These are phyloP conservation scores for Trypanosoma platydactyli DNA, from an alignment of 208 protist genomes.

Conservation along the genomic window DNA sequence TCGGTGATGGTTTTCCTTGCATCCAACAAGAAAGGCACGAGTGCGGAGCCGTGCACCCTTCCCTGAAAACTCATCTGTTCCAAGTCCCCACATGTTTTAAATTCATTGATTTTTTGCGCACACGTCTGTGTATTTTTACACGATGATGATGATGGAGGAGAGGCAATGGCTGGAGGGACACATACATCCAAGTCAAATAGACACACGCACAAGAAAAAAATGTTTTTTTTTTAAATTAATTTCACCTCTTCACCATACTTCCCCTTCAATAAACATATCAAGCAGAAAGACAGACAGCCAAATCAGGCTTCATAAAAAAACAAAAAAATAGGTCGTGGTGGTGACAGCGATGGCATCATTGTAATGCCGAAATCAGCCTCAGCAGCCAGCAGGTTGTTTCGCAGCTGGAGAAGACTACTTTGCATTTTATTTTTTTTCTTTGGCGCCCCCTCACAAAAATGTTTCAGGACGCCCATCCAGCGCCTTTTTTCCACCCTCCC, in stretches of 20 bases:
- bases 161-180: too few species aligned
- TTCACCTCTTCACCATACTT: too few species aligned
- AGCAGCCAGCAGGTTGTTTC: slow-evolving; percentile 52
- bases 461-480: slow-evolving; percentile 53
- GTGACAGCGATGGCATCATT: slow-evolving; percentile 1
- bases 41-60: not conserved
- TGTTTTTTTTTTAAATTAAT: too few species aligned
- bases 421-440: slow-evolving; percentile 46
- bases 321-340: not conserved
- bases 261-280: too few species aligned
- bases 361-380: slow-evolving; percentile 24
- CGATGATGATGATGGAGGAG: too few species aligned
- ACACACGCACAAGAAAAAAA: too few species aligned
- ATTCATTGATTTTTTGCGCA: too few species aligned
- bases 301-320: slow-evolving; percentile 9
- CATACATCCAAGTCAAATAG: too few species aligned
- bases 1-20: slow-evolving; percentile 24
- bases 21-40: slow-evolving; percentile 11
- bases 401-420: slow-evolving; percentile 71
- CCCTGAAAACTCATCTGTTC: not conserved
- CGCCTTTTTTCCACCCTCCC: slow-evolving; percentile 73
- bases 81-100: not conserved
- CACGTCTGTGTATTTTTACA: too few species aligned
- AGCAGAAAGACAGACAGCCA: not conserved
- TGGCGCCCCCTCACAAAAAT: slow-evolving; percentile 33